A percentile compares a stretch with the other conserved stretches of the same genome.
Conservation (phyloP, 1,284 basidiomycete species). For the Ceratobasidium sp. region DNA sequence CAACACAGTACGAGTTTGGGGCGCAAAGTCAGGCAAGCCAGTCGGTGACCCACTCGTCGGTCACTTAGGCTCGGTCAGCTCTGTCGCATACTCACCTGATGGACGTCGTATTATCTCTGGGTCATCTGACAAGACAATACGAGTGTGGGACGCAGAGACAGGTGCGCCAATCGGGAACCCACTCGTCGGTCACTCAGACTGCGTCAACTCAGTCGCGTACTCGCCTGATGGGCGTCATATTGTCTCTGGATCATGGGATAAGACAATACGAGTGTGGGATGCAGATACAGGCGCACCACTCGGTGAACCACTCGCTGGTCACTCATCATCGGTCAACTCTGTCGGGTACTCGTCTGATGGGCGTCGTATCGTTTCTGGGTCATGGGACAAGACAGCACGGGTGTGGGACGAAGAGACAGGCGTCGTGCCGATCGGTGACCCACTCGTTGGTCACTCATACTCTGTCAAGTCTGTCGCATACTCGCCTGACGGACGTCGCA, state of each 20-base stretch:
- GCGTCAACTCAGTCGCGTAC: too few relatives aligned
- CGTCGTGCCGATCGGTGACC: too few relatives aligned
- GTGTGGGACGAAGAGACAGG: background rate
- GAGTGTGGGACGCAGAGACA: too few relatives aligned
- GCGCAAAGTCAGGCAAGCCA: too few relatives aligned
- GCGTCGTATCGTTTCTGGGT: background rate
- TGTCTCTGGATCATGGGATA: background rate
- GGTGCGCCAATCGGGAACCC: conserved; percentile 34
- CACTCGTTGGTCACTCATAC: too few relatives aligned
- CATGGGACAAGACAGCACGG: background rate
- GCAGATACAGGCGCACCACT: background rate
- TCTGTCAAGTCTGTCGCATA: conserved; percentile 59
- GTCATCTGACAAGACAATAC: too few relatives aligned
- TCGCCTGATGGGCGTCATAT: too few relatives aligned
- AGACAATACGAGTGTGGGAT: conserved; percentile 19
- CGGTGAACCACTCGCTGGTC: too few relatives aligned
- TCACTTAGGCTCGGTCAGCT: background rate
- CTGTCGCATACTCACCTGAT: background rate
- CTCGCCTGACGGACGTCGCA: conserved; percentile 57
- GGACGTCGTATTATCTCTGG: too few relatives aligned
- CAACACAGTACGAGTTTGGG: too few relatives aligned
- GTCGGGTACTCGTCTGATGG: background rate
- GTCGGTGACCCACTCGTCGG: background rate
- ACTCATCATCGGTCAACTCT: too few relatives aligned
- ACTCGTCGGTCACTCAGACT: background rate